Conservation (phyloP, 75 land plant species). For the Picea glauca region DNA sequence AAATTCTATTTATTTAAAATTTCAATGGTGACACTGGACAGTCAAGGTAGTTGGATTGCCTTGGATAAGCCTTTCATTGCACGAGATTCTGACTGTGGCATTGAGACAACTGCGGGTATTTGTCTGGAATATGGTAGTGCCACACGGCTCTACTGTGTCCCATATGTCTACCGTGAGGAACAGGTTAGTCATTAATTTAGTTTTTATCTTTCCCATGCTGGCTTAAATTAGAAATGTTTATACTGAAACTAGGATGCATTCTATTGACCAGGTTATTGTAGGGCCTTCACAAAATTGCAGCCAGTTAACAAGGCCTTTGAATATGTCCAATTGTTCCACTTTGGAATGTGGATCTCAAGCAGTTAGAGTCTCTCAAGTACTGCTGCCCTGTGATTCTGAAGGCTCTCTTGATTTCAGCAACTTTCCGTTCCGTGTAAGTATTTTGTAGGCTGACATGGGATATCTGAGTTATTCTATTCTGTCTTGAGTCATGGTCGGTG, state of each 20-base stretch:
- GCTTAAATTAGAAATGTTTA: neutral
- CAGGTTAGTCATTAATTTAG: conserved; percentile 36
- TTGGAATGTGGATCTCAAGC: conserved; percentile 30
- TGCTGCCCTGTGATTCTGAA: conserved; percentile 74
- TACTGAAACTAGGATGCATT: neutral
- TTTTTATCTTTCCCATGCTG: neutral
- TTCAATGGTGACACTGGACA: conserved; percentile 16
- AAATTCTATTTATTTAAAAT: neutral
- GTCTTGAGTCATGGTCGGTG: neutral
- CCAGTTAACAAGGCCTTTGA: conserved; percentile 28
- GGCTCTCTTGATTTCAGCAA: conserved; percentile 74
- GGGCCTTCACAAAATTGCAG: conserved; percentile 39
- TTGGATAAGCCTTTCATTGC: conserved; percentile 78
- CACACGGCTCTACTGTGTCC: conserved; percentile 73
- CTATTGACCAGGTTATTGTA: conserved; percentile 34
- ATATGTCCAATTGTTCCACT: neutral
- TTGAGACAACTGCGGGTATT: conserved; percentile 23
- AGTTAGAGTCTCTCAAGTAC: conserved; percentile 58
- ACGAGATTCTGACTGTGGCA: conserved; percentile 20
- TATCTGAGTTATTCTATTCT: neutral
- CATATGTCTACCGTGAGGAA: conserved; percentile 59
- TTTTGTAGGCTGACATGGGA: neutral
- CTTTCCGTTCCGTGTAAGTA: conserved; percentile 68
- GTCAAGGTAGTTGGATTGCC: conserved; percentile 91
- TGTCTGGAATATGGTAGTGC: conserved; percentile 87